Evolutionary conservation across 305 asterid species (phyloP), one percentile per base, ranked within the genome.

Genomic region (Withania somnifera): DNA sequence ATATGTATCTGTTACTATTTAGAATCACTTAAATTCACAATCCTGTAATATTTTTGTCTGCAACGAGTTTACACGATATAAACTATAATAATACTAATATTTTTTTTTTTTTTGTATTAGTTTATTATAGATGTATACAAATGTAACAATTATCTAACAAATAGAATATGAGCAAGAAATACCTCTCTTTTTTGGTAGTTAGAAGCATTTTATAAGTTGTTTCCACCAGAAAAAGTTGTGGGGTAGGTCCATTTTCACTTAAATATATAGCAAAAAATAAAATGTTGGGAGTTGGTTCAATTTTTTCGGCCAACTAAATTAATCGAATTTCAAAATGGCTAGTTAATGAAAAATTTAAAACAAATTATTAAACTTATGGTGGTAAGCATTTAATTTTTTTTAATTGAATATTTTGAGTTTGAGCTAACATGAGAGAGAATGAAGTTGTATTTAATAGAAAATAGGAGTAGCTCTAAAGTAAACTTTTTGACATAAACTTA

Each of bases 401-500:
- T n/a, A n/a, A n/a, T n/a, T n/a, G n/a, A n/a, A n/a, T n/a, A n/a
- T n/a, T n/a, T n/a, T n/a, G n/a, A n/a, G n/a, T n/a, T n/a, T n/a
- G n/a, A n/a, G n/a, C n/a, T n/a, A n/a, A n/a, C n/a, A n/a, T n/a
- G n/a, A n/a, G n/a, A n/a, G n/a, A n/a, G n/a, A n/a, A 56, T 56
- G 15, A 5, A 56, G 2, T 20, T 0, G 6, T 1, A 19, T 54
- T 19, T n/a, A 6, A 22, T 19, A 54, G 26, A 2, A 54, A 54
- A n/a, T 0, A 20, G 9, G 1, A n/a, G 9, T 9, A 4, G 10
- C 19, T 2, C 0, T 0, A 24, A 3, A 22, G 0, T 24, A 1
- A 24, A 4, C 0, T 24, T 5, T 26, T 7, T 60, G 1, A 0
- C 6, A 3, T 0, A 2, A 60, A 60, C 26, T 11, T 1, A 0